Conservation (phyloP, 169 alveolate genomes). For the Babesia ovata region DNA sequence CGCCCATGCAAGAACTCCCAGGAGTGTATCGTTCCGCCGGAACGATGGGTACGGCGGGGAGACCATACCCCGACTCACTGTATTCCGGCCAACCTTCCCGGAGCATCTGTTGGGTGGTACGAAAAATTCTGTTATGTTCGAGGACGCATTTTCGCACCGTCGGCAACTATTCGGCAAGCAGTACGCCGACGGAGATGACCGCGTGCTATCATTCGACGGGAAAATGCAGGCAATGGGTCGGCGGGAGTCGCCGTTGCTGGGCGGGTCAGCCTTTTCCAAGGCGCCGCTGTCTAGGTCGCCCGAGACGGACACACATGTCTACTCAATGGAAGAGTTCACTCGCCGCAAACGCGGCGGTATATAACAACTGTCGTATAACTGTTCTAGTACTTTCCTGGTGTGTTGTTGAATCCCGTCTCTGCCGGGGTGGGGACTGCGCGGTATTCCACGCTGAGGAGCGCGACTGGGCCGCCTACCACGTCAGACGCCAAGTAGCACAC, state of each 20-base stretch:
- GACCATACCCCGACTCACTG: constrained; percentile 16
- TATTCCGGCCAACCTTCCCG: constrained; percentile 39
- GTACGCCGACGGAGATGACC: not conserved
- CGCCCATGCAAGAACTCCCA: not conserved
- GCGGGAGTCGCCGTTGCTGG: constrained; percentile 1
- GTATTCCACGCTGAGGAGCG: constrained; percentile 1
- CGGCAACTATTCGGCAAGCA: constrained; percentile 7
- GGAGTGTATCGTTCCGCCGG: not conserved
- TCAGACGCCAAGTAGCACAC: not conserved
- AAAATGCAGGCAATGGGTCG: not conserved
- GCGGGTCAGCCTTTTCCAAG: not conserved
- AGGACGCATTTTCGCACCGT: constrained; percentile 33
- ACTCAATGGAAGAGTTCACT: constrained; percentile 48
- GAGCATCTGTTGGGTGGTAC: constrained; percentile 12
- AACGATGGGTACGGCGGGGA: not conserved
- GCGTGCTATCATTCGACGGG: not conserved
- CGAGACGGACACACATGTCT: constrained; percentile 20
- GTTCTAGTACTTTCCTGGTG: not conserved
- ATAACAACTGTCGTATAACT: not conserved
- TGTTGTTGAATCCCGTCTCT: not conserved
- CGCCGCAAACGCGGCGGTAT: constrained; percentile 42
- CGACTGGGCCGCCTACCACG: not conserved
- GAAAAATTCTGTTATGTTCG: constrained; percentile 15
- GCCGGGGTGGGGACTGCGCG: constrained; percentile 14
- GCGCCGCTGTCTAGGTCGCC: not conserved